phyloP scores from a whole-genome alignment of 306 rosid species.

The Vigna nakashimae region DNA sequence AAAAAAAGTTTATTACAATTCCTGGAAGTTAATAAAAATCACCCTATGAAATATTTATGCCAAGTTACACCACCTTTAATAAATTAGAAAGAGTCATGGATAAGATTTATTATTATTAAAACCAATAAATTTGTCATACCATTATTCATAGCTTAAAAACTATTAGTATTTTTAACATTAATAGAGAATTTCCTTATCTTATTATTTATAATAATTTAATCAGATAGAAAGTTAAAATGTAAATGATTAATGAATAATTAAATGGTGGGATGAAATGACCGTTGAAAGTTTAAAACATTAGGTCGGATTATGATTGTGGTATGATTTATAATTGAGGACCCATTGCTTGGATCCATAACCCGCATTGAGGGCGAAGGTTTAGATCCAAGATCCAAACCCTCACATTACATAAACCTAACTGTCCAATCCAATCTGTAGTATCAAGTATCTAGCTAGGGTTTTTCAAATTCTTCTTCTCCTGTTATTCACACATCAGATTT shows the following conservation, averaged over 20 bases:
- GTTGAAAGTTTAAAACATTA: background rate
- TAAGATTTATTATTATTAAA: too few species aligned
- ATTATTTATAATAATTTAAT: too few species aligned
- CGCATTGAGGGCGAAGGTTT: background rate
- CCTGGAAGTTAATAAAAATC: too few species aligned
- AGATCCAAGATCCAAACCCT: slow-evolving; percentile 28
- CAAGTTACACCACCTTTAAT: too few species aligned
- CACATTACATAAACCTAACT: slow-evolving; percentile 13
- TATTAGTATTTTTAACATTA: too few species aligned
- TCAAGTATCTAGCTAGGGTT: slow-evolving; percentile 25
- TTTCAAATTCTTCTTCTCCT: background rate
- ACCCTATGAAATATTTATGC: too few species aligned
- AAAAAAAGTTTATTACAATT: too few species aligned
- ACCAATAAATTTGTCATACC: too few species aligned
- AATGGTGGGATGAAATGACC: background rate
- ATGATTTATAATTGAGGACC: background rate
- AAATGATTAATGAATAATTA: background rate
- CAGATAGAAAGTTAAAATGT: too few species aligned
- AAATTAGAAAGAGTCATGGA: too few species aligned
- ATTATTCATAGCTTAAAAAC: too few species aligned
- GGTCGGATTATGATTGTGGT: background rate
- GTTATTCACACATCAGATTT: background rate
- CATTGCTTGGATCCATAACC: slow-evolving; percentile 10
- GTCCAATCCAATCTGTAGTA: background rate
- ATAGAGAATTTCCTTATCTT: too few species aligned